Conservation (phyloP, 2,329 filamentous ascomycete genomes). For the Herpotrichia juniperi region DNA sequence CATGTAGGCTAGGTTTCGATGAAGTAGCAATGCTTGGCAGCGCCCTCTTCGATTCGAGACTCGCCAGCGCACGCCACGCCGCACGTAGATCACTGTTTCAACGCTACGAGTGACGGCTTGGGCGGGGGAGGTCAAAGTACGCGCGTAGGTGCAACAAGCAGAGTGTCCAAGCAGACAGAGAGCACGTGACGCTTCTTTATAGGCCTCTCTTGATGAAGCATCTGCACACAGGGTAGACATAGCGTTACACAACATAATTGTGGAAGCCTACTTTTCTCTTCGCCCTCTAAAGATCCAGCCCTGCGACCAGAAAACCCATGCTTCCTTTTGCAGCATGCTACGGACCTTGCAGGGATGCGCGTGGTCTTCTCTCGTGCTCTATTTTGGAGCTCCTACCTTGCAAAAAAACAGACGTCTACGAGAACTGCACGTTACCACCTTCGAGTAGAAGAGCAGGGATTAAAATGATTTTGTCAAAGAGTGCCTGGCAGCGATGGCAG, state of each 20-base stretch:
- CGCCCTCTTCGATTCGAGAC: background rate
- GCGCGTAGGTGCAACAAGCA: background rate
- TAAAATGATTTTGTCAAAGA: too few species aligned
- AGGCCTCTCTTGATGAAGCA: background rate
- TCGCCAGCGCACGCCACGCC: slow-evolving; percentile 1
- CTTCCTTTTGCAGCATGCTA: background rate
- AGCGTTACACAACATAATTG: background rate
- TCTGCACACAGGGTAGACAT: background rate
- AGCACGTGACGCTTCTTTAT: background rate
- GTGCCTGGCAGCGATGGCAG: too few species aligned
- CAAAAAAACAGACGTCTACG: too few species aligned
- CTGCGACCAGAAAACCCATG: background rate
- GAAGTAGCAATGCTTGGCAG: slow-evolving; percentile 1
- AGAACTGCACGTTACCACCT: too few species aligned
- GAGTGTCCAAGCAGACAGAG: background rate
- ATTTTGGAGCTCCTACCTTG: too few species aligned
- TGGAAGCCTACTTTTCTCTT: background rate
- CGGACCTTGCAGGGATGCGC: background rate
- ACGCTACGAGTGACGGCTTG: background rate
- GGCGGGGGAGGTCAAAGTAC: background rate
- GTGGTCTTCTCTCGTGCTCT: background rate
- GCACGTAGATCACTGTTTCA: background rate
- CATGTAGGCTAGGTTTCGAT: slow-evolving; percentile 1
- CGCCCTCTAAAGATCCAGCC: background rate
- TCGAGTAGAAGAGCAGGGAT: too few species aligned